Base-by-base conservation (phyloP, 164 flowering plant species). In the Berberis vulgaris region DNA sequence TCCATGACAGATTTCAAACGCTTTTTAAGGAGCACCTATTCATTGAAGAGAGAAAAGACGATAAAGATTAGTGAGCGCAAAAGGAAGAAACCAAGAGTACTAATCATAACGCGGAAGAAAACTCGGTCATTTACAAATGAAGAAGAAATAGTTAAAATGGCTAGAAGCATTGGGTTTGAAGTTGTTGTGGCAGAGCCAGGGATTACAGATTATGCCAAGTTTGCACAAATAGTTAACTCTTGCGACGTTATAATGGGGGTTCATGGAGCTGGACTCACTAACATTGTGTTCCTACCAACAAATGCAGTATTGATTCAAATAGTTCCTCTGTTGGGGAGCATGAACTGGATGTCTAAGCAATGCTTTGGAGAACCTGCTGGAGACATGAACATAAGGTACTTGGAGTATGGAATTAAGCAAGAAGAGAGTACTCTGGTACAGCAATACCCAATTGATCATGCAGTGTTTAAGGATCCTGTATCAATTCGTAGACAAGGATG, bases 191-290 rank as follows among this genome's bases (percentile, higher is more conserved):
- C 75, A 0, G 95, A 92, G 69, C 77, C 84, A 0, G 61, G 64
- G 1, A 1, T 41, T 2, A 39, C 64, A 5, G 63, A 69, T 60
- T 2, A 81, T 6, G 10, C 81, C 1, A 62, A 59, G 44, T 74
- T 84, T 13, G 80, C 91, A 0, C 63, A 72, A 6, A 42, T 80
- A 0, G 86, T 86, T 62, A 92, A 87, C 54, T 87, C 95, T 2
- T 84, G 91, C 49, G 95, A 87, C 64, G 91, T 85, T 43, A 26
- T 92, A 76, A 57, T 89, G 77, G 98, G 91, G 41, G 84, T 89
- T 41, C 98, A 92, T 73, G 98, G 98, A 11, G 98, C 98, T 40
- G 98, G 95, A 1, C 73, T 92, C 6, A 80, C 96, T 10, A 89
- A 92, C 80, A 72, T 85, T 57, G 74, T 86, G 13, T 92, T 89